Percentiles rank a stretch among this genome's conserved stretches.
Evolutionary conservation across 768 basidiomycete genomes (phyloP).

Genomic region (Tylopilus sp.): DNA sequence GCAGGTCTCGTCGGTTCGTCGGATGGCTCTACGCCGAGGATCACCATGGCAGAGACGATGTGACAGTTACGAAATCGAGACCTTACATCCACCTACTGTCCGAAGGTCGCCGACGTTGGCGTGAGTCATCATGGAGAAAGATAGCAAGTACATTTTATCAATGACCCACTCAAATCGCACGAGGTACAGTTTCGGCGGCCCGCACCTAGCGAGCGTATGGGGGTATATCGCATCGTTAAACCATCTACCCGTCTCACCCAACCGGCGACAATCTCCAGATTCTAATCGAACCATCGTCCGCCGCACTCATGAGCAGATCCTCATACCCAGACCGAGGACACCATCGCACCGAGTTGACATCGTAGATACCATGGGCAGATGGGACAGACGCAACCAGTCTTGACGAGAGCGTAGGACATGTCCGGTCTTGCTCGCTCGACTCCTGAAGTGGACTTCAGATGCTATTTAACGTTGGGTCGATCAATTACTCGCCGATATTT

Average conservation of each 20-base stretch:
- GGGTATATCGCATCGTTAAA: neutral
- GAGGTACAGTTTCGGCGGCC: too few relatives aligned
- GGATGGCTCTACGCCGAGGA: conserved; percentile 55
- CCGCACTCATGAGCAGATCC: conserved; percentile 73
- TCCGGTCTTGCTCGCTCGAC: conserved; percentile 4
- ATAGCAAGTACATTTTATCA: too few relatives aligned
- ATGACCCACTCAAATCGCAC: too few relatives aligned
- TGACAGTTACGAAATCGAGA: too few relatives aligned
- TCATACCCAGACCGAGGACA: conserved; percentile 64
- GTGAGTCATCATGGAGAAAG: too few relatives aligned
- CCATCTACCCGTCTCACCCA: too few relatives aligned
- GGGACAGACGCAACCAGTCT: conserved; percentile 53
- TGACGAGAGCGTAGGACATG: conserved; percentile 30
- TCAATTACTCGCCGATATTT: conserved; percentile 50
- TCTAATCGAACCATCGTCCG: conserved; percentile 79
- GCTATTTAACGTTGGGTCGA: neutral
- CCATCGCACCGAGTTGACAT: conserved; percentile 86
- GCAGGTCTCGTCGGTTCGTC: conserved; percentile 49
- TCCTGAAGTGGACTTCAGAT: conserved; percentile 12
- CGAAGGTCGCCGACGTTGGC: too few relatives aligned
- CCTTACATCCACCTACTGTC: too few relatives aligned
- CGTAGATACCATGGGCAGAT: conserved; percentile 76
- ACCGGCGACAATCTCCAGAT: conserved; percentile 61
- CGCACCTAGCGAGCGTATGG: too few relatives aligned
- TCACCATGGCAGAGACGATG: conserved; percentile 46